Evolutionary conservation across 2,329 filamentous ascomycete genomes (phyloP).

Genomic region (Neofusicoccum umdonicola): DNA sequence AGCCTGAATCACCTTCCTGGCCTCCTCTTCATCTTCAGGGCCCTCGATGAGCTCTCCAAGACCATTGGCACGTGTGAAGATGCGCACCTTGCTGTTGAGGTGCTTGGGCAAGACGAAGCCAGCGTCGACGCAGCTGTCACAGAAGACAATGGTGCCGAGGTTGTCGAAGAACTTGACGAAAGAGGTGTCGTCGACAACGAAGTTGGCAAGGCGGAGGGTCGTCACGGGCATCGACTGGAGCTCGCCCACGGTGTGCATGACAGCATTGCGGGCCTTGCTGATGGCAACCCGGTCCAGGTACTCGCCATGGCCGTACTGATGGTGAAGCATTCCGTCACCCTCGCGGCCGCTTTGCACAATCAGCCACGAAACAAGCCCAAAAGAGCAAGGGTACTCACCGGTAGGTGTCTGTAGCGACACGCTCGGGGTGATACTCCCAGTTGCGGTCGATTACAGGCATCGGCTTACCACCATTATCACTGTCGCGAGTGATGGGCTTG

Average conservation of each 20-base stretch:
- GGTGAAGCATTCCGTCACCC: constrained; percentile 30
- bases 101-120: constrained; percentile 8
- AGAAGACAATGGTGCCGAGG: background rate
- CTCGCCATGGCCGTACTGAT: constrained; percentile 30
- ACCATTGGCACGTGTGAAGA: background rate
- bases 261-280: constrained; percentile 30
- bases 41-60: background rate
- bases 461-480: constrained; percentile 21
- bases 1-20: background rate
- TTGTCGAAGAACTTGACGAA: constrained; percentile 21
- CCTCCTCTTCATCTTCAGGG: background rate
- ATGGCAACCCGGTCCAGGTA: constrained; percentile 34
- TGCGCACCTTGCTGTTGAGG: background rate
- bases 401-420: background rate
- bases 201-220: constrained; percentile 32
- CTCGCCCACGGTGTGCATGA: constrained; percentile 23
- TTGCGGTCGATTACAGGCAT: constrained; percentile 24
- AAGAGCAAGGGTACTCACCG: background rate
- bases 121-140: constrained; percentile 8
- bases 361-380: background rate
- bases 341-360: constrained; percentile 25
- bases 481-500: constrained; percentile 28
- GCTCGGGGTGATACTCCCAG: constrained; percentile 25
- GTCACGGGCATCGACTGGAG: constrained; percentile 11
- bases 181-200: constrained; percentile 33